These are phyloP conservation scores for Hemisphaericaspora lyxosophila DNA, from an alignment of 1,139 yeast species.

Conservation along the genomic window DNA sequence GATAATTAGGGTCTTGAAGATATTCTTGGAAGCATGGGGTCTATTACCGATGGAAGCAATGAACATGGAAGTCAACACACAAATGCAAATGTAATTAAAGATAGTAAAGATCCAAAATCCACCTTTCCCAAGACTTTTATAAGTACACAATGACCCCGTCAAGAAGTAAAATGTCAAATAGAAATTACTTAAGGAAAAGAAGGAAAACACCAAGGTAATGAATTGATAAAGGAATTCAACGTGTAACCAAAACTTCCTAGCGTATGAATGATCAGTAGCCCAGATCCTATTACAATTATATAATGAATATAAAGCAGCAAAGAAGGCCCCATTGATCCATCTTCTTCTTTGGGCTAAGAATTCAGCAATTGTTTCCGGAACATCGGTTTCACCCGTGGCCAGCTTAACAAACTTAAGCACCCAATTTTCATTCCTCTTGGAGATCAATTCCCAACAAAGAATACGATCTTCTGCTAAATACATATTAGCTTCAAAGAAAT, in stretches of 20 bases:
- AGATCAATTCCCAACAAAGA: constrained; percentile 94
- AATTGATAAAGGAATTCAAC: constrained; percentile 84
- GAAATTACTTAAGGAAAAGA: constrained; percentile 87
- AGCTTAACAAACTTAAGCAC: constrained; percentile 87
- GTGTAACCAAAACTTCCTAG: constrained; percentile 76
- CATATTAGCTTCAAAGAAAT: constrained; percentile 95
- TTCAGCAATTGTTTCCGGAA: constrained; percentile 87
- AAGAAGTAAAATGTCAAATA: constrained; percentile 89
- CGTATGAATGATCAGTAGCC: constrained; percentile 77
- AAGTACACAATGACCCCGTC: constrained; percentile 74
- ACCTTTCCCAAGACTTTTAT: constrained; percentile 56
- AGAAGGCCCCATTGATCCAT: constrained; percentile 97
- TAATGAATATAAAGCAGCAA: constrained; percentile 90
- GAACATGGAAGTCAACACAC: constrained; percentile 80
- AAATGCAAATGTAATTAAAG: constrained; percentile 78
- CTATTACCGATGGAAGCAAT: constrained; percentile 93
- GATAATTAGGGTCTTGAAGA: constrained; percentile 71
- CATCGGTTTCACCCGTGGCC: constrained; percentile 97
- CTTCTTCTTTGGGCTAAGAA: constrained; percentile 94
- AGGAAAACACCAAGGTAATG: constrained; percentile 71
- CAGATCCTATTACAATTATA: constrained; percentile 77
- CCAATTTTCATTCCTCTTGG: constrained; percentile 86
- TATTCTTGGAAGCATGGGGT: constrained; percentile 79
- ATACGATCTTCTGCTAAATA: constrained; percentile 97
- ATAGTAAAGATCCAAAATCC: constrained; percentile 81